Percentiles rank a stretch among this genome's conserved stretches.
Conservation (phyloP, 2,329 filamentous ascomycete genomes). For the Coniochaeta sp. region DNA sequence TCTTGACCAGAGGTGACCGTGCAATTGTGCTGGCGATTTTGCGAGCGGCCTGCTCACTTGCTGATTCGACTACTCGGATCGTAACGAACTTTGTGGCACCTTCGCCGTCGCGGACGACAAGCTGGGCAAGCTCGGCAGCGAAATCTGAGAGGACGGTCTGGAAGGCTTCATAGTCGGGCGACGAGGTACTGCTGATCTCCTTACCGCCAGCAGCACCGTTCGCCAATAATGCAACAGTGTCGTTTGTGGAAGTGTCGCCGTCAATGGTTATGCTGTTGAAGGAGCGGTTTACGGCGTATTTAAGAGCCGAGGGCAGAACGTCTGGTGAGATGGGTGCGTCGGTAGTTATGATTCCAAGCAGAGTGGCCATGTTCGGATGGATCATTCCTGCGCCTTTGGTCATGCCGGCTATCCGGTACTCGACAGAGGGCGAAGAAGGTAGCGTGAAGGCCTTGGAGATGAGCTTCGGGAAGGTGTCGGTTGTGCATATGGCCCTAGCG, state of each 20-base stretch:
- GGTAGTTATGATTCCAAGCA: conserved; percentile 85
- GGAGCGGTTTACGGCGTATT: conserved; percentile 67
- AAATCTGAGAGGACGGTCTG: conserved; percentile 66
- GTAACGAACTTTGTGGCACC: conserved; percentile 98
- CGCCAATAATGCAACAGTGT: conserved; percentile 89
- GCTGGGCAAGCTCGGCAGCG: conserved; percentile 76
- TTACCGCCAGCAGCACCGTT: conserved; percentile 83
- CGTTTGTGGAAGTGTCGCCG: conserved; percentile 95
- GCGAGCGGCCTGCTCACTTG: conserved; percentile 62
- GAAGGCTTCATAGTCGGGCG: conserved; percentile 63
- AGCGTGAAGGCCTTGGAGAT: conserved; percentile 77
- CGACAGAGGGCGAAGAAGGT: conserved; percentile 65
- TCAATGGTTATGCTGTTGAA: conserved; percentile 98
- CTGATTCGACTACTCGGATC: conserved; percentile 71
- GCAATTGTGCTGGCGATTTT: conserved; percentile 84
- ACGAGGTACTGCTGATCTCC: conserved; percentile 45
- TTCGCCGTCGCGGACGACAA: conserved; percentile 92
- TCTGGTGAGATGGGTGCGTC: conserved; percentile 71
- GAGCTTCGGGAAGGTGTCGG: conserved; percentile 96
- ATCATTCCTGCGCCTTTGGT: conserved; percentile 99
- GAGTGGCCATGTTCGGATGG: conserved; percentile 96
- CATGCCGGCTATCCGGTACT: conserved; percentile 86
- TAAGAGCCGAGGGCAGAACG: conserved; percentile 63
- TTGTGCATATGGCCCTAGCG: conserved; percentile 92
- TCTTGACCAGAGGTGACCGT: conserved; percentile 90